Evolutionary conservation across 2,329 filamentous ascomycete species (phyloP), one percentile per base, ranked within the genome.

Genomic region (Calonectria pteridis): DNA sequence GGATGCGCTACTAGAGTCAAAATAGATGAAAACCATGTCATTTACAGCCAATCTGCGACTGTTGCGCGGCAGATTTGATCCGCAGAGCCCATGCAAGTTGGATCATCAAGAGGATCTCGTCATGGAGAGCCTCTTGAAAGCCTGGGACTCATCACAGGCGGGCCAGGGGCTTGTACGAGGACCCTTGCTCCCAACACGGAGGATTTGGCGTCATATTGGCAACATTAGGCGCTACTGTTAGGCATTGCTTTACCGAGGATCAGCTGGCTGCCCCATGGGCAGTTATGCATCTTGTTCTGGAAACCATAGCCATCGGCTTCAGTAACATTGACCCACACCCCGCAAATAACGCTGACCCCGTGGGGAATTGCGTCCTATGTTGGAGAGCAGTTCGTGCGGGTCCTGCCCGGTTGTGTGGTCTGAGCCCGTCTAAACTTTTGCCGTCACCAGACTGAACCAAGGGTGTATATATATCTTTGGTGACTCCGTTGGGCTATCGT

Each of bases 301-400:
- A 63, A 72, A 49, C 50, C 64, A 46, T 63, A 72, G 26, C 69
- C 69, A 72, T 67, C 64, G 20, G n/a, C 20, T 23, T 33, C 64
- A 43, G 20, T 58, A 3, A 35, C 43, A 51, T 18, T 23, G 23
- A 26, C 46, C 67, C 55, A 43, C 53, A 67, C 69, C 69, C 69
- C 69, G 49, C 69, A 67, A 67, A 67, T 46, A 18, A 40, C 20
- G 31, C 51, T 50, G 43, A 28, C 69, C 69, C 69, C 69, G 64
- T 72, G 69, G 69, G 69, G 69, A 72, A 72, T 35, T 31, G 31
- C 33, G 40, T 53, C 50, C 10, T 26, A 16, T 40, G 11, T 31
- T 69, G 43, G 40, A 46, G 59, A n/a, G 14, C 10, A 23, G 26
- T 16, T 67, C 20, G 7, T 35, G 64, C 46, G 69, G 69, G 69